Conservation (phyloP, 768 basidiomycete species). For the Mycena crocata region DNA sequence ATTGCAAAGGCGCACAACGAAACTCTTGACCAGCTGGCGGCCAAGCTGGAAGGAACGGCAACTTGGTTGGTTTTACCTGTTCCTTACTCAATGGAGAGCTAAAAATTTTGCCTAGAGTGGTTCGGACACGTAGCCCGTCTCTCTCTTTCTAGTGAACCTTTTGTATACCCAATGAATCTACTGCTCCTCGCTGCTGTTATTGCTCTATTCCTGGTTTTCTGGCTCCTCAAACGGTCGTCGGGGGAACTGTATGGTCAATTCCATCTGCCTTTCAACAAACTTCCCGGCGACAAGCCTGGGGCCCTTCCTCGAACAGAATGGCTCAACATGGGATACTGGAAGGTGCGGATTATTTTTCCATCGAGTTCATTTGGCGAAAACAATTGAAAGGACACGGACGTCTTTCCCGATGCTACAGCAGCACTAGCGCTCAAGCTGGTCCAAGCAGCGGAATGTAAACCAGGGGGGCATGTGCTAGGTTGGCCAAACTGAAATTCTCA, state of each 20-base stretch:
- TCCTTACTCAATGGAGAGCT: not conserved
- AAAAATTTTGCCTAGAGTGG: not conserved
- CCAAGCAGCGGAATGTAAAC: conserved; percentile 52
- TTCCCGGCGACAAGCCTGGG: conserved; percentile 40
- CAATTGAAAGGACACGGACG: conserved; percentile 51
- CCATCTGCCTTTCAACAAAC: conserved; percentile 64
- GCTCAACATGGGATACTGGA: conserved; percentile 81
- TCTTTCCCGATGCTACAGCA: conserved; percentile 65
- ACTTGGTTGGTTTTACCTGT: not conserved
- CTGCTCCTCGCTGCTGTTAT: conserved; percentile 7
- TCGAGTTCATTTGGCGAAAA: conserved; percentile 5
- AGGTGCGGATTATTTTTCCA: conserved; percentile 48
- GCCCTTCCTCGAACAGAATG: conserved; percentile 63
- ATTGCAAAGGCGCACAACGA: conserved; percentile 43
- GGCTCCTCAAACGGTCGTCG: conserved; percentile 22
- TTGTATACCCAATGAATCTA: conserved; percentile 13
- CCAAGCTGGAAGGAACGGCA: conserved; percentile 32
- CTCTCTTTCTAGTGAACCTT: not conserved
- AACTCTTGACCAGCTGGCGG: conserved; percentile 41
- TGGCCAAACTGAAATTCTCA: conserved; percentile 22
- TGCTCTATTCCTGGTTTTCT: conserved; percentile 13
- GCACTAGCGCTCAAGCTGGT: conserved; percentile 66
- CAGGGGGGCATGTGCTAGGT: conserved; percentile 67
- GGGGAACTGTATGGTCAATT: conserved; percentile 70
- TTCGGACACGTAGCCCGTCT: not conserved